phyloP scores from a whole-genome alignment of 345 rosid genomes.

The Reutealis trisperma region DNA sequence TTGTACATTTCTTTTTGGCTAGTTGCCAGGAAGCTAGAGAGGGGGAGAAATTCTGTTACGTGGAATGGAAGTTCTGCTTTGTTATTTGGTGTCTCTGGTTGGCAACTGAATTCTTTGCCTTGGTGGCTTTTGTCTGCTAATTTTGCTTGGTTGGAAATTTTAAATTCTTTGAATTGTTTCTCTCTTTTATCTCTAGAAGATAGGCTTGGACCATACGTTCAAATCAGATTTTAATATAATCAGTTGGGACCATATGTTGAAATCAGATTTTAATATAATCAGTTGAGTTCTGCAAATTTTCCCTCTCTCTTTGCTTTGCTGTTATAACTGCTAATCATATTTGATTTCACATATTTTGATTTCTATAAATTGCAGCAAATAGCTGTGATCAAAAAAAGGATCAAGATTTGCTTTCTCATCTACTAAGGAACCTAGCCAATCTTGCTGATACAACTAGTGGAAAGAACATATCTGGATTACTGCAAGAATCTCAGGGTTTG shows the following conservation, averaged over 20 bases:
- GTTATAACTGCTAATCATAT: neutral
- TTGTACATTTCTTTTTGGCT: neutral
- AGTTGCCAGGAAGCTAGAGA: neutral
- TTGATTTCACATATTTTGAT: constrained; percentile 17
- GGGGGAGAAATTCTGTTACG: neutral
- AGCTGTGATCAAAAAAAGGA: constrained; percentile 61
- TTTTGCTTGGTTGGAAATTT: too few relatives aligned
- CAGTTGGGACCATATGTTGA: neutral
- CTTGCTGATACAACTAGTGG: constrained; percentile 32
- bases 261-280: constrained; percentile 1
- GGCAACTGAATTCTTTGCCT: too few relatives aligned
- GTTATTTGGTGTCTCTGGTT: too few relatives aligned
- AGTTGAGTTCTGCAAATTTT: neutral
- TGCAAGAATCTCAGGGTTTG: constrained; percentile 62
- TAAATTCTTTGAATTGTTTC: too few relatives aligned
- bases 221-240: neutral
- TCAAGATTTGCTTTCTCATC: constrained; percentile 81
- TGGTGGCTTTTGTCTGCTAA: too few relatives aligned
- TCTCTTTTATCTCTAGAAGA: too few relatives aligned
- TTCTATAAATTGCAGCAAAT: constrained; percentile 59
- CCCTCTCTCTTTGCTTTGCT: neutral
- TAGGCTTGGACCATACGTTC: too few relatives aligned
- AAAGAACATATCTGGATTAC: constrained; percentile 56
- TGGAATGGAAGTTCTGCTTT: neutral
- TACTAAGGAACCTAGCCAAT: constrained; percentile 72